Base-by-base conservation (phyloP, 352 stramenopile species). In the Pythium diclinum region DNA sequence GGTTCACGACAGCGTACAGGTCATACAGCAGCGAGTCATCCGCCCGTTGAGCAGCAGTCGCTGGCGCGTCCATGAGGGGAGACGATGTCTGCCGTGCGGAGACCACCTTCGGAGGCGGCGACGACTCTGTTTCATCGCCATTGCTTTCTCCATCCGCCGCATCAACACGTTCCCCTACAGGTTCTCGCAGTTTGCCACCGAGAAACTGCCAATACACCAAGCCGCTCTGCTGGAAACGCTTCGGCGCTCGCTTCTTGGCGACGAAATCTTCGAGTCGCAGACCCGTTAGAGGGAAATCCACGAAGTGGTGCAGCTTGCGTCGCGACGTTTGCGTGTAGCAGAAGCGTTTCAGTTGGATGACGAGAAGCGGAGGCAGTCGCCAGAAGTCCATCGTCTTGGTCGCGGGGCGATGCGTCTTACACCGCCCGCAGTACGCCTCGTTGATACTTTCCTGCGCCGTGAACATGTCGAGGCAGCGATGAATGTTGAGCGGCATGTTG, bases 341-440 rank as follows among this genome's bases (percentile, higher is more conserved):
- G 70, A 99, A 99, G 16, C 98, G 91, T 73, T 99, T 99, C n/a
- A 99, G 80, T 47, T 99, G 97, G 60, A 99, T 98, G n/a, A 99
- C 97, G 5, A 99, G 78, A 48, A 99, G 72, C 0, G 97, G 97
- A 34, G 98, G 98, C 44, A 99, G 73, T 23, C 97, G 86, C 96
- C 97, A 99, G 0, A 99, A 72, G 67, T 98, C 95, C 85, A 99
- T 98, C 36, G 94, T 96, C 71, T 98, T 99, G 10, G 89, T 98
- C 69, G 83, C 82, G 71, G 92, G 77, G 75, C 94, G 79, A 83
- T 96, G 80, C 73, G 98, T 81, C 79, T 97, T 78, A 78, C 86
- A 95, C 10, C 82, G 81, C 2, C 86, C 82, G 32, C 86, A 95
- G 48, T 87, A 95, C 1, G 86, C 86, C 67, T 95, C 86, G 33